Conservation (phyloP, 768 basidiomycete genomes). For the Auricularia auricula-judae region DNA sequence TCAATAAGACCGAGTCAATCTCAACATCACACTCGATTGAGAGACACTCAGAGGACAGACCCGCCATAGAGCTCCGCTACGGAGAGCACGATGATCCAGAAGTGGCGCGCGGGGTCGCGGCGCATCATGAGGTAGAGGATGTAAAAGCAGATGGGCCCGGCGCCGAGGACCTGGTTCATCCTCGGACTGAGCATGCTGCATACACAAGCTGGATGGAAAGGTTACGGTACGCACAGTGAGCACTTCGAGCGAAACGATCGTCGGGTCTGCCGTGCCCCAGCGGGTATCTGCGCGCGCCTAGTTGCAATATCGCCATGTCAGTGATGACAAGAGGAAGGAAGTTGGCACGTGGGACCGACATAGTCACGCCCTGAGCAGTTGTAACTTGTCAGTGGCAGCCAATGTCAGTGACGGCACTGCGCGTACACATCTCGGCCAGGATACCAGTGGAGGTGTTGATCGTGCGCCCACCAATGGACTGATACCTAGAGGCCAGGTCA, state of each 20-base stretch:
- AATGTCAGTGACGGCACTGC: constrained; percentile 1
- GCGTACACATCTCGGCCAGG: constrained; percentile 67
- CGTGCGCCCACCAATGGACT: constrained; percentile 62
- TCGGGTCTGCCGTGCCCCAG: constrained; percentile 72
- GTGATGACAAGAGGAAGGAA: not conserved
- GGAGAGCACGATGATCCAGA: constrained; percentile 71
- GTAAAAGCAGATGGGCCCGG: constrained; percentile 47
- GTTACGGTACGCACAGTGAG: constrained; percentile 53
- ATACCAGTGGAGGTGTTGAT: constrained; percentile 61
- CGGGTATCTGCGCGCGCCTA: constrained; percentile 72
- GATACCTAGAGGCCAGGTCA: constrained; percentile 23
- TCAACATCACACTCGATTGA: no score
- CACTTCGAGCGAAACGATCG: constrained; percentile 72
- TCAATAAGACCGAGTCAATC: no score
- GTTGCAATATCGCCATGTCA: not conserved
- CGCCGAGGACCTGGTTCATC: no score
- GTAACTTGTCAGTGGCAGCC: no score
- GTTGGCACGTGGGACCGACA: not conserved
- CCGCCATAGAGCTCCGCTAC: constrained; percentile 65
- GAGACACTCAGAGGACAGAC: no score
- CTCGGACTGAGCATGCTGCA: no score
- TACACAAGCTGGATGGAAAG: no score
- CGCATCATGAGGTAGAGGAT: constrained; percentile 55
- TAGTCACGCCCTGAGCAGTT: not conserved
- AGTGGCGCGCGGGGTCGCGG: constrained; percentile 51